These are phyloP conservation scores for Endocladia muricata DNA, from an alignment of 31 red algal genomes.

Conservation along the genomic window DNA sequence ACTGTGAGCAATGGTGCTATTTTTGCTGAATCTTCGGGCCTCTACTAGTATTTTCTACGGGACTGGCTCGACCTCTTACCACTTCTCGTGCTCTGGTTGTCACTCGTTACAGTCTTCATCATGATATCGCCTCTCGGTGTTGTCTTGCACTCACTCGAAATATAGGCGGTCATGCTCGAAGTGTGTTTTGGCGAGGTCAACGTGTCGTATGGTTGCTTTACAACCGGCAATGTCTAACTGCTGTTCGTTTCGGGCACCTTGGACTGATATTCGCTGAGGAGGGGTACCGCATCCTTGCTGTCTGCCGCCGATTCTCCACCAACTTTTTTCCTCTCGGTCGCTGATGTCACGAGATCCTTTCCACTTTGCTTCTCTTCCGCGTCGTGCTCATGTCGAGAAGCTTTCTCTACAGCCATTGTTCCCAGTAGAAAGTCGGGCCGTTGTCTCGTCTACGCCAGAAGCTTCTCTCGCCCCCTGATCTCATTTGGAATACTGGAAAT, in stretches of 20 bases:
- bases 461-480: background rate
- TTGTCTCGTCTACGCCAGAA: background rate
- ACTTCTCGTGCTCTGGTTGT: too few relatives aligned
- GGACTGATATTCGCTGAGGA: background rate
- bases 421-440: background rate
- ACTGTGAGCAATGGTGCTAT: background rate
- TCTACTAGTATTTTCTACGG: slow-evolving; percentile 9
- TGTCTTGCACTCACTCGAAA: slow-evolving; percentile 1
- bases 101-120: background rate
- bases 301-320: background rate
- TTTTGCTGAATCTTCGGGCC: background rate
- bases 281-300: background rate
- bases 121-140: background rate
- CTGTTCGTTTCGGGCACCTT: background rate
- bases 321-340: background rate
- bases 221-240: background rate
- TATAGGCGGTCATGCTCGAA: background rate
- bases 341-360: background rate
- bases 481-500: background rate
- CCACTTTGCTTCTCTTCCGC: background rate
- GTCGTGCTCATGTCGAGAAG: background rate
- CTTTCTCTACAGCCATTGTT: background rate
- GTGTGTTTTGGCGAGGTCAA: background rate
- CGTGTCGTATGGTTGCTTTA: background rate
- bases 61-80: background rate